Percentiles rank a stretch among this genome's conserved stretches.
phyloP scores from a whole-genome alignment of 1,284 basidiomycete genomes.

The Ustilago nuda region DNA sequence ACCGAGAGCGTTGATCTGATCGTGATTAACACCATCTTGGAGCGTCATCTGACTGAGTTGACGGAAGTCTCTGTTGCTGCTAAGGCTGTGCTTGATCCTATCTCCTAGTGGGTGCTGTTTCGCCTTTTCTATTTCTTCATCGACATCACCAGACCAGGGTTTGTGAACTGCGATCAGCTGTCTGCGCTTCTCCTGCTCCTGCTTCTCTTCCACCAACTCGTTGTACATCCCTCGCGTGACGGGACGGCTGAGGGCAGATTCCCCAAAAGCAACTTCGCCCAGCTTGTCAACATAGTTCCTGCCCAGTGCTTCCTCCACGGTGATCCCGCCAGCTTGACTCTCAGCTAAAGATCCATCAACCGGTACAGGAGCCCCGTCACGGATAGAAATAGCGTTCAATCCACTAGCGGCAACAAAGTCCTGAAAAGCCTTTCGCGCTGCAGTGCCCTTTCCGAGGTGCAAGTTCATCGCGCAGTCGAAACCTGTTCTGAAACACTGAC shows the following conservation, averaged over 20 bases:
- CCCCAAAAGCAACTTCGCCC: conserved; percentile 57
- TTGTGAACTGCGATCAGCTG: conserved; percentile 27
- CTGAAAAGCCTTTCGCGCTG: conserved; percentile 52
- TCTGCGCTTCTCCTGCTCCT: conserved; percentile 39
- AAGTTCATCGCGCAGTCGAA: conserved; percentile 60
- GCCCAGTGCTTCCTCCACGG: conserved; percentile 47
- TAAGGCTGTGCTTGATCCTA: conserved; percentile 25
- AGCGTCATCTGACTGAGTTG: conserved; percentile 44
- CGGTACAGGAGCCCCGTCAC: conserved; percentile 13
- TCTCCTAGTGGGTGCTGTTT: conserved; percentile 13
- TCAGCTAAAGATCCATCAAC: conserved; percentile 19
- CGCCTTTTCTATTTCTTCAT: conserved; percentile 19
- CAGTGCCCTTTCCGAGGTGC: conserved; percentile 52
- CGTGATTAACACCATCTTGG: conserved; percentile 29
- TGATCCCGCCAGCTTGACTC: conserved; percentile 24
- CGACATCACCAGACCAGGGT: conserved; percentile 28
- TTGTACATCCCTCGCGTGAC: conserved; percentile 56
- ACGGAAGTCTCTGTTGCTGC: conserved; percentile 28
- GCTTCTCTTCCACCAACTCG: conserved; percentile 54
- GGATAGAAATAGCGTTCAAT: conserved; percentile 47
- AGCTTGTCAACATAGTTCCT: conserved; percentile 58
- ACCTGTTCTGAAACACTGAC: conserved; percentile 54
- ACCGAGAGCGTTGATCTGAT: conserved; percentile 22
- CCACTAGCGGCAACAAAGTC: conserved; percentile 57
- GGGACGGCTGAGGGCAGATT: conserved; percentile 55